These are phyloP conservation scores for Lepidium campestre DNA, from an alignment of 441 rosid genomes.

Conservation along the genomic window DNA sequence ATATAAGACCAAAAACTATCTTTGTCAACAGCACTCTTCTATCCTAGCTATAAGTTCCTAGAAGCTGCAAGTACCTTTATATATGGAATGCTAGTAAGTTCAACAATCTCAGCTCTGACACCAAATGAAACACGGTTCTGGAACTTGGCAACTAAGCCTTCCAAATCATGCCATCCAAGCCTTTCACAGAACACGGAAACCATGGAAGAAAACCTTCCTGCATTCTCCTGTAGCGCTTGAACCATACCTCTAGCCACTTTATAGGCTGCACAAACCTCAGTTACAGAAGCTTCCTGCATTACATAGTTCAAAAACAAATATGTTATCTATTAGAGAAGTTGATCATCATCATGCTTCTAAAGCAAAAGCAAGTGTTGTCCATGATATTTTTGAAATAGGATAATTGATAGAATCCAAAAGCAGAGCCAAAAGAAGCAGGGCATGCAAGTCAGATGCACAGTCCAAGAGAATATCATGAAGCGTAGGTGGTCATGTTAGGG, in stretches of 20 bases:
- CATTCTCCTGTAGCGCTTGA: conserved; percentile 95
- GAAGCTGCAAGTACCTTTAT: conserved; percentile 63
- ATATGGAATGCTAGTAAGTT: conserved; percentile 89
- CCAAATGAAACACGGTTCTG: conserved; percentile 99
- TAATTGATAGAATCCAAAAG: background rate
- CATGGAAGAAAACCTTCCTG: conserved; percentile 99
- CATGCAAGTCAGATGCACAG: background rate
- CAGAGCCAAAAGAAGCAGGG: conserved; percentile 11
- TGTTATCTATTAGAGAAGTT: background rate
- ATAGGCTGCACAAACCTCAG: conserved; percentile 94
- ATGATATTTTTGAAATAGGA: background rate
- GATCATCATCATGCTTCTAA: conserved; percentile 11
- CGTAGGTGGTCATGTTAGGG: conserved; percentile 13
- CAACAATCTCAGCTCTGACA: conserved; percentile 98
- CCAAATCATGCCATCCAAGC: conserved; percentile 98
- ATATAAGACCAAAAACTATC: conserved; percentile 21
- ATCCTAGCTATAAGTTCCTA: conserved; percentile 11
- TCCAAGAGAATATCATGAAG: conserved; percentile 1
- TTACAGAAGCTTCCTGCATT: conserved; percentile 84
- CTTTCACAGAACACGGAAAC: conserved; percentile 94
- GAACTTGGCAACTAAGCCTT: conserved; percentile 86
- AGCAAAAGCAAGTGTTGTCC: conserved; percentile 2
- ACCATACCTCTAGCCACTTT: conserved; percentile 99
- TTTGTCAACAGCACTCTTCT: conserved; percentile 2
- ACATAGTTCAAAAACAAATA: conserved; percentile 21